Evolutionary conservation across 257 asterid species (phyloP), one percentile per base, ranked within the genome.

Genomic region (Prunella vulgaris): DNA sequence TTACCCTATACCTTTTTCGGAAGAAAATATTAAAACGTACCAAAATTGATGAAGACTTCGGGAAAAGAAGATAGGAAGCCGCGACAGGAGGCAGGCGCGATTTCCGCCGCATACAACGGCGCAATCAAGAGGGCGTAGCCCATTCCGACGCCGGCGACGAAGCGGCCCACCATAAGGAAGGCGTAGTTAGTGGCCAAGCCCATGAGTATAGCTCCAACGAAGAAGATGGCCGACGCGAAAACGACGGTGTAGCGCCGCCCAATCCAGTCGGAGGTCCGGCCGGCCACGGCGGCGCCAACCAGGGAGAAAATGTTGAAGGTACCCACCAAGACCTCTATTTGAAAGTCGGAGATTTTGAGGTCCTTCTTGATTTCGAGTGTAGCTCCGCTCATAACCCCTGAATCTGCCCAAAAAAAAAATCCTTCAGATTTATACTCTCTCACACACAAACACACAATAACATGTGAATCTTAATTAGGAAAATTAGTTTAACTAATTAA

Each of bases 371-470:
- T 79, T 76, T 76, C 69, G 10, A 79, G 12, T n/a, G 76, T 68
- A 3, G 85, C 87, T 27, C 83, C 83, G 51, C 83, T 75, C 85
- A 77, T 80, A 2, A 83, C 85, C 15, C 83, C 85, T 0, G 71
- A 20, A 14, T 80, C 87, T 83, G 54, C 51, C 38, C 15, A 5
- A 18, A 6, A 8, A 51, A 13, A 1, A 12, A 24, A n/a, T n/a
- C n/a, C n/a, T n/a, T n/a, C n/a, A n/a, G 5, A 35, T 8, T 32
- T 5, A 32, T 32, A 32, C 5, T 4, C 4, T 4, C 7, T 32
- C 8, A 32, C 0, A 30, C 7, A 30, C 7, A 32, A 32, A 35
- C 10, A 35, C 10, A 0, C 10, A 4, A 35, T 7, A 13, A 9
- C 6, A 8, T 20, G 2, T 18, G 30, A 1, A 25, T 56, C 5